Evolutionary conservation across 2,329 filamentous ascomycete species (phyloP).

Genomic region (Xylaria sp.): DNA sequence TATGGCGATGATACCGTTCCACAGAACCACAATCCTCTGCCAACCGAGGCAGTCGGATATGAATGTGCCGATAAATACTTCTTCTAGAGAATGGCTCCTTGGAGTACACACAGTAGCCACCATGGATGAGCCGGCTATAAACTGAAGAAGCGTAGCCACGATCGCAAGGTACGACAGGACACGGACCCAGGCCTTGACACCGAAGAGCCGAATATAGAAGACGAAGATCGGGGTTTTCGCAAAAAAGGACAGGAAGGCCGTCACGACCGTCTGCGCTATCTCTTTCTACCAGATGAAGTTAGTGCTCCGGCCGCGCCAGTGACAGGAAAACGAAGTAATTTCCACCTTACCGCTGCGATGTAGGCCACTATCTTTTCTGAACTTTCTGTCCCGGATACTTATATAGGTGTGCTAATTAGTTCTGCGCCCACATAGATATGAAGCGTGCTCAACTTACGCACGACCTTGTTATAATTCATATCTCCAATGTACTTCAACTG

Average conservation of each 20-base stretch:
- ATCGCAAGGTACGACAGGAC: not conserved
- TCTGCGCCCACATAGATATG: not conserved
- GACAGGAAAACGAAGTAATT: not conserved
- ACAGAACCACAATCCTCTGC: not conserved
- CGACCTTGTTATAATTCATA: not conserved
- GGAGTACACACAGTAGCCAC: not conserved
- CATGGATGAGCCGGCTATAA: not conserved
- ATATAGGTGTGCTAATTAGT: not conserved
- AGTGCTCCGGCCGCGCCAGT: not conserved
- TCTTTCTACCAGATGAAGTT: not conserved
- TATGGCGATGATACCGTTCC: not conserved
- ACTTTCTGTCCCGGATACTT: not conserved
- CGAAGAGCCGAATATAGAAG: not conserved
- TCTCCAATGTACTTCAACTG: not conserved
- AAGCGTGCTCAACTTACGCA: not conserved
- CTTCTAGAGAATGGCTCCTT: not conserved
- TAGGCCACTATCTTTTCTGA: not conserved
- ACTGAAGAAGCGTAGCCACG: not conserved
- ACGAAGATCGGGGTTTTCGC: not conserved
- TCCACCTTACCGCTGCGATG: not conserved
- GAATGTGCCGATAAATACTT: not conserved
- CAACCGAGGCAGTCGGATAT: not conserved
- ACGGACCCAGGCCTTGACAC: not conserved
- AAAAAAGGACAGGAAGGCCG: not conserved
- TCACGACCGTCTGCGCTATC: not conserved